Evolutionary conservation across 768 basidiomycete genomes (phyloP).

Genomic region (Tricholoma flavovirens): DNA sequence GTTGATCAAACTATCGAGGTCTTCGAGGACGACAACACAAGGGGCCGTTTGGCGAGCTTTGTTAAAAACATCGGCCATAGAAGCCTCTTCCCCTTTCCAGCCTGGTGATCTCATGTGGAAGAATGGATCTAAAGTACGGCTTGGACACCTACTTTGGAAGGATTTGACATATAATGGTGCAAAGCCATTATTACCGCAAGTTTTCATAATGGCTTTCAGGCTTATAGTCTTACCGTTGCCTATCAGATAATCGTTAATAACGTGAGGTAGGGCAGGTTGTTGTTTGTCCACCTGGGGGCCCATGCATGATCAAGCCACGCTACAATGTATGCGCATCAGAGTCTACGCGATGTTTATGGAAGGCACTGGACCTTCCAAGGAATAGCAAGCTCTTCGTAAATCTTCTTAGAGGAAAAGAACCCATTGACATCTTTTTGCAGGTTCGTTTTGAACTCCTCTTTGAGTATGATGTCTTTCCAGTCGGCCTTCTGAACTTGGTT

Average conservation of each 20-base stretch:
- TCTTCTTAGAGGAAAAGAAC: constrained; percentile 69
- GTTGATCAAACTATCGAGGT: constrained; percentile 74
- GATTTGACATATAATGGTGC: constrained; percentile 78
- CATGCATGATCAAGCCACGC: constrained; percentile 80
- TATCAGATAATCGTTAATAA: constrained; percentile 10
- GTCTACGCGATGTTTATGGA: background rate
- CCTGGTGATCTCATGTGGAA: constrained; percentile 28
- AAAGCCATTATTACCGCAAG: constrained; percentile 55
- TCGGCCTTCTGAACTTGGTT: constrained; percentile 52
- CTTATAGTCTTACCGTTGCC: constrained; percentile 86
- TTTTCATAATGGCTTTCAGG: constrained; percentile 78
- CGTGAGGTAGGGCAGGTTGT: constrained; percentile 3
- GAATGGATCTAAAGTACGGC: background rate
- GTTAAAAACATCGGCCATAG: constrained; percentile 63
- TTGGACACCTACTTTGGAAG: constrained; percentile 47
- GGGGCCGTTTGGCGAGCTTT: constrained; percentile 70
- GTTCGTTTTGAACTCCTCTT: constrained; percentile 58
- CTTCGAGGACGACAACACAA: constrained; percentile 55
- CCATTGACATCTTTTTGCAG: constrained; percentile 72
- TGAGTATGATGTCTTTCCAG: constrained; percentile 74
- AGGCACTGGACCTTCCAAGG: constrained; percentile 66
- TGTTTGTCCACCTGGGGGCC: constrained; percentile 56
- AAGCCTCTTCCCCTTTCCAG: constrained; percentile 54
- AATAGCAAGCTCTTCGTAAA: constrained; percentile 70
- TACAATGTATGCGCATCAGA: constrained; percentile 19